Evolutionary conservation across 805 yeast genomes (phyloP), one percentile per base, ranked within the genome.

Genomic region (Ogataea nonfermentans): DNA sequence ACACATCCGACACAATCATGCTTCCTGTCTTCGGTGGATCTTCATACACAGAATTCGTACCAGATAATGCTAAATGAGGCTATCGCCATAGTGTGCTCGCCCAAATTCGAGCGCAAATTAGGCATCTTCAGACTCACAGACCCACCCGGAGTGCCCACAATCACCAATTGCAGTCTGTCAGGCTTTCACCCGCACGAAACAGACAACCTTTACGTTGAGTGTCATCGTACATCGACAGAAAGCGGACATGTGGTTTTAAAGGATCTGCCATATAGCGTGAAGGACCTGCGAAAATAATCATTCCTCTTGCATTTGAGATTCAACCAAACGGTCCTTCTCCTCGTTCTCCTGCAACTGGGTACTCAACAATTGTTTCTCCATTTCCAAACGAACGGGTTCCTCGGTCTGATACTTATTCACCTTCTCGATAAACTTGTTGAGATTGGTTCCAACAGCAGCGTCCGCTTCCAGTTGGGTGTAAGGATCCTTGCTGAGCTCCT

Each of bases 391-490:
- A 39, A 70, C 74, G 13, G 72, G 70, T 40, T 78, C 79, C 34
- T 71, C 65, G 23, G 68, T 57, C 54, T 65, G 67, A 53, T 80
- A 78, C 45, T 73, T 66, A 45, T 82, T 81, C 14, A 83, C 90
- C 36, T 77, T 70, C 37, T 71, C 68, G 53, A 82, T 58, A 59
- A 79, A 90, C 59, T 76, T 81, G 35, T 72, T 71, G 54, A 91
- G 67, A 58, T 87, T 82, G 12, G 74, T 67, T 3, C 98, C 98
- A 0, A 84, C 76, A 2, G 95, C 97, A 23, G 96, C 96, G 55
- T 88, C 89, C 27, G 95, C 82, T 57, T 91, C 98, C 45, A 84
- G 77, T 40, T 78, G 82, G 4, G 96, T 80, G 59, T 91, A 91
- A 7, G 97, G 97, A 37, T 81, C 83, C 34, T 71, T 78, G 41